Base-by-base conservation (phyloP, 805 yeast species). In the Ogataea chonburiensis region DNA sequence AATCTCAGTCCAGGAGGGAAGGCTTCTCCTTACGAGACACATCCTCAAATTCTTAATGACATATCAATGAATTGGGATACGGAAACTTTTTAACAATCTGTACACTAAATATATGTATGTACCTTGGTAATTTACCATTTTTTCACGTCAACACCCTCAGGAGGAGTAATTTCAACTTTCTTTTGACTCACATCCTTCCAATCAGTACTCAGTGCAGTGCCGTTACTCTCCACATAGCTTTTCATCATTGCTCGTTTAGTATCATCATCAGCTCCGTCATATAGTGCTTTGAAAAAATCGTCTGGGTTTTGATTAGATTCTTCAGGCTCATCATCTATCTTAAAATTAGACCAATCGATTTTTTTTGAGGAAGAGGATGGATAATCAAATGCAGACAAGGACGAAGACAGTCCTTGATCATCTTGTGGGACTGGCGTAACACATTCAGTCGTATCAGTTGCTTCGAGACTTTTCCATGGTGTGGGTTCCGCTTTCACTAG, bases 221-320 rank as follows among this genome's bases (percentile, higher is more conserved):
- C 99, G 50, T 85, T 83, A 49, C 95, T 85, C 61, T 93, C 96
- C n/a, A 77, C 70, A 52, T 75, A 93, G 35, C 96, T 86, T 64
- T 93, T 93, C 95, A 86, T 83, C 98, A 93, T 93, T 2, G 99
- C 99, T 34, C 94, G 70, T 48, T 68, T 69, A 1, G 95, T 81
- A 52, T 93, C 96, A 6, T 84, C 93, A 55, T 88, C 95, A 0
- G 95, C 91, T 46, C 73, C 79, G 17, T 72, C 71, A 62, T 83
- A 93, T 8, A 93, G 55, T 45, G 77, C 70, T 49, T 77, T 74
- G 64, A 93, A 93, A 52, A 93, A 89, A 1, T 70, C 79, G 42
- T 78, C 77, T 3, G 77, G 76, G 16, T 71, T 75, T 13, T 35
- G 39, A 0, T 60, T 67, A 3, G 72, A 77, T 1, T 63, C 69